phyloP scores from a whole-genome alignment of 2,329 filamentous ascomycete species.

The Monosporascus sp. region DNA sequence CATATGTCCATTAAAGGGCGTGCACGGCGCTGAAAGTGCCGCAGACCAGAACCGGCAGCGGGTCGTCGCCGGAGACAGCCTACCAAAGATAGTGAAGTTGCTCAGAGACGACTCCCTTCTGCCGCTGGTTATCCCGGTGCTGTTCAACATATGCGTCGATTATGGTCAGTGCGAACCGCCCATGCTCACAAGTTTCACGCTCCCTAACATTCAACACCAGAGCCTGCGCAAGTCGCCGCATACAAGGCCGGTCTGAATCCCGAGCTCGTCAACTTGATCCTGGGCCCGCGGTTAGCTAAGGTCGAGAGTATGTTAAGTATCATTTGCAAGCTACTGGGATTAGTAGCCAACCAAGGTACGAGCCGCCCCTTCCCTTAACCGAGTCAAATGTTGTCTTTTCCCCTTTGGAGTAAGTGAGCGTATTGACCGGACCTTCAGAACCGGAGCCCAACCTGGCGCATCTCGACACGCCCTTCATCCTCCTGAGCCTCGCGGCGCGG shows the following conservation, averaged over 20 bases:
- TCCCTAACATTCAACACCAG: slow-evolving; percentile 30
- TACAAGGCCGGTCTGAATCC: slow-evolving; percentile 46
- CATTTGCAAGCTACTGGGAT: slow-evolving; percentile 51
- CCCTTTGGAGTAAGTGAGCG: background rate
- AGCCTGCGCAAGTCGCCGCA: slow-evolving; percentile 52
- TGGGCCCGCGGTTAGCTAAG: slow-evolving; percentile 36
- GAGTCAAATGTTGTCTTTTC: background rate
- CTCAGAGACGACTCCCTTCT: slow-evolving; percentile 44
- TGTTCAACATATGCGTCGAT: slow-evolving; percentile 60
- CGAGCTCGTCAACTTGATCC: slow-evolving; percentile 44
- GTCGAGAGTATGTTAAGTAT: slow-evolving; percentile 42
- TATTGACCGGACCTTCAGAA: slow-evolving; percentile 27
- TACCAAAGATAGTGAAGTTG: slow-evolving; percentile 43
- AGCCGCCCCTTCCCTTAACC: background rate
- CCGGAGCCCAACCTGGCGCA: slow-evolving; percentile 40
- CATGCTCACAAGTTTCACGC: background rate
- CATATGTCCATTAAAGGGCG: background rate
- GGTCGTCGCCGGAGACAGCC: slow-evolving; percentile 43
- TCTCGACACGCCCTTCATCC: slow-evolving; percentile 39
- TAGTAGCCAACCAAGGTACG: slow-evolving; percentile 47
- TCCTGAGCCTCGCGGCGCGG: slow-evolving; percentile 45
- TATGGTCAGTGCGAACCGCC: slow-evolving; percentile 42
- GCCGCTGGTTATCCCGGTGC: slow-evolving; percentile 50
- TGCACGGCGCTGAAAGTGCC: slow-evolving; percentile 1
- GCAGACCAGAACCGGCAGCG: slow-evolving; percentile 54